Percentiles rank a stretch among this genome's conserved stretches.
Conservation (phyloP, 2,329 filamentous ascomycete species). For the Lecanicillium sp. region DNA sequence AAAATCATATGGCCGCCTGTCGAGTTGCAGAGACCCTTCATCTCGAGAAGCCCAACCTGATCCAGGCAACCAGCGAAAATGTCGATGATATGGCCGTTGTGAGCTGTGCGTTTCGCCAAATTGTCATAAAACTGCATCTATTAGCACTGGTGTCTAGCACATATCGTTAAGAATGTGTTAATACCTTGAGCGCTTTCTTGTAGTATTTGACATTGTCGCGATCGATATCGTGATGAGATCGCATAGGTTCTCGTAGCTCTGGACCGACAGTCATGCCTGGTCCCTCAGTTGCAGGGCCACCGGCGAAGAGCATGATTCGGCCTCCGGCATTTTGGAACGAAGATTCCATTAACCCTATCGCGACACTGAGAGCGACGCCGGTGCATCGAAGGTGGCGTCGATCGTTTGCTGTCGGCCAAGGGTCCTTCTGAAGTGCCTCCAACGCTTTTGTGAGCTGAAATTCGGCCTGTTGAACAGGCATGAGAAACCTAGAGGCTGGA, state of each 20-base stretch:
- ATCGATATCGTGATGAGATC: constrained; percentile 98
- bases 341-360: constrained; percentile 84
- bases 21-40: constrained; percentile 94
- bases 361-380: constrained; percentile 92
- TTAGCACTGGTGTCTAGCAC: constrained; percentile 25
- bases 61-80: constrained; percentile 97
- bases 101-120: constrained; percentile 85
- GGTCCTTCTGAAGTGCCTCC: constrained; percentile 92
- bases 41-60: constrained; percentile 93
- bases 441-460: constrained; percentile 95
- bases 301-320: constrained; percentile 95
- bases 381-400: constrained; percentile 86
- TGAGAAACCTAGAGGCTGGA: constrained; percentile 80
- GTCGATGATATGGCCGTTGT: constrained; percentile 96
- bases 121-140: constrained; percentile 76
- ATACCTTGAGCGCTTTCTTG: constrained; percentile 93
- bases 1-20: constrained; percentile 98
- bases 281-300: constrained; percentile 90
- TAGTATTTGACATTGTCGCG: constrained; percentile 99
- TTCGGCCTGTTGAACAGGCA: constrained; percentile 92
- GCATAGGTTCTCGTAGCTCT: constrained; percentile 91
- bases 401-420: constrained; percentile 94
- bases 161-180: too few species aligned
- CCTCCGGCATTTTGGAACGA: constrained; percentile 94
- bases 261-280: constrained; percentile 95